Conservation (phyloP, 768 basidiomycete genomes). For the Candolleomyces eurysporus region DNA sequence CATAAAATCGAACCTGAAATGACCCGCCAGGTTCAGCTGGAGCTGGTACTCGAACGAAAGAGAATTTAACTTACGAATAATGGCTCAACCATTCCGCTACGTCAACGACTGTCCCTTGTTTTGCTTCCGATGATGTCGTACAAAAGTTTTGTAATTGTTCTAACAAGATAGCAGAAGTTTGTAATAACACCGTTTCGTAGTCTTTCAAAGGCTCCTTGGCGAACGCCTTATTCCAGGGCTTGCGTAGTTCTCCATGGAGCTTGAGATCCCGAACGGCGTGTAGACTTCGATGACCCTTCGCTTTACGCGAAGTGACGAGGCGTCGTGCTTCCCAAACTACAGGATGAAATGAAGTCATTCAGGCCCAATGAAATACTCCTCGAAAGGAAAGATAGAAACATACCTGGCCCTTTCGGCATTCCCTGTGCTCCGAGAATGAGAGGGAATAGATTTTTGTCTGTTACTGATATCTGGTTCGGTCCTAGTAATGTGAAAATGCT, state of each 20-base stretch:
- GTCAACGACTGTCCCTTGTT: slow-evolving; percentile 13
- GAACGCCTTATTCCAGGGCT: slow-evolving; percentile 44
- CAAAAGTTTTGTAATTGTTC: slow-evolving; percentile 19
- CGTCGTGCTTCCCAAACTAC: slow-evolving; percentile 40
- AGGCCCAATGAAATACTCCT: neutral
- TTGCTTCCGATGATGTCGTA: neutral
- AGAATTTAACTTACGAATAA: slow-evolving; percentile 5
- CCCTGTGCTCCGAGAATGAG: slow-evolving; percentile 47
- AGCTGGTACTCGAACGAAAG: neutral
- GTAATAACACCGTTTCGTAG: slow-evolving; percentile 32
- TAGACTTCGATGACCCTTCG: slow-evolving; percentile 12
- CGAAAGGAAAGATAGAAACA: slow-evolving; percentile 11
- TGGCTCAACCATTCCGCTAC: slow-evolving; percentile 13
- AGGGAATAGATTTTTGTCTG: slow-evolving; percentile 37
- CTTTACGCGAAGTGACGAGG: slow-evolving; percentile 25
- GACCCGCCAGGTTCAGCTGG: neutral
- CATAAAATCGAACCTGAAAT: slow-evolving; percentile 31
- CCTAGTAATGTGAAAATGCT: slow-evolving; percentile 22
- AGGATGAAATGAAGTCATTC: slow-evolving; percentile 9
- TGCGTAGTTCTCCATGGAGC: slow-evolving; percentile 35
- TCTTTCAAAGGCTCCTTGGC: slow-evolving; percentile 34
- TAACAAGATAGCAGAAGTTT: slow-evolving; percentile 29
- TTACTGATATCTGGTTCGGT: slow-evolving; percentile 52
- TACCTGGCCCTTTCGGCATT: slow-evolving; percentile 54
- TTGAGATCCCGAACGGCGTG: slow-evolving; percentile 23